Percentiles rank a stretch among this genome's conserved stretches.
Evolutionary conservation across 1,284 basidiomycete species (phyloP).

Genomic region (Ganoderma multipileum): DNA sequence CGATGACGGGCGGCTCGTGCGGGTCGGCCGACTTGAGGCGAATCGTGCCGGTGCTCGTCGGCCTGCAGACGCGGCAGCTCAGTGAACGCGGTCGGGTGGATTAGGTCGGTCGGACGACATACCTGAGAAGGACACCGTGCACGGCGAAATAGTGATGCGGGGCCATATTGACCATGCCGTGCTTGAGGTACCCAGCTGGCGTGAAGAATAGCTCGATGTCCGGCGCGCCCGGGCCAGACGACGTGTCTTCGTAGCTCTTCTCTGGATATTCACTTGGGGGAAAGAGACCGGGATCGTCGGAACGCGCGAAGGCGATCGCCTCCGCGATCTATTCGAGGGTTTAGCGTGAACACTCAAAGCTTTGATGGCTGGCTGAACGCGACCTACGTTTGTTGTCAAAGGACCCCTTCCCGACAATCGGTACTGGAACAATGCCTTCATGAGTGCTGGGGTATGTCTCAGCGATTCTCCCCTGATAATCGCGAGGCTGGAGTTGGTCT

Average conservation of each 20-base stretch:
- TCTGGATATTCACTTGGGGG: constrained; percentile 33
- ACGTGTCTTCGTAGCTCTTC: constrained; percentile 51
- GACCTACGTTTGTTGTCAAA: constrained; percentile 60
- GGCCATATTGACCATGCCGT: constrained; percentile 29
- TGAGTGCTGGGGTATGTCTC: constrained; percentile 42
- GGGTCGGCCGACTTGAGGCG: constrained; percentile 48
- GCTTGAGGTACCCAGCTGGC: constrained; percentile 51
- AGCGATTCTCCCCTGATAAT: constrained; percentile 44
- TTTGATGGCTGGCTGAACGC: too few relatives aligned
- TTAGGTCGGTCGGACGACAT: neutral
- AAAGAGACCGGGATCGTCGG: constrained; percentile 61
- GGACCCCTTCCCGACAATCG: constrained; percentile 51
- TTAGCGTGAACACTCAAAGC: neutral
- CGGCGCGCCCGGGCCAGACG: constrained; percentile 61
- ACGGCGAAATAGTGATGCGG: constrained; percentile 39
- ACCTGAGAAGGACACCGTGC: constrained; percentile 42
- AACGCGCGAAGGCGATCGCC: constrained; percentile 62
- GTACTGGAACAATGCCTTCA: constrained; percentile 51
- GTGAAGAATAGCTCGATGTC: constrained; percentile 67
- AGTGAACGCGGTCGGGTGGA: neutral
- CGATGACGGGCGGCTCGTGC: constrained; percentile 50
- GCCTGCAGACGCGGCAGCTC: constrained; percentile 38
- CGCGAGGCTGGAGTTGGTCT: constrained; percentile 40
- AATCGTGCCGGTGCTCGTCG: constrained; percentile 51
- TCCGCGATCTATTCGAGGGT: constrained; percentile 55